Evolutionary conservation across 2,329 filamentous ascomycete genomes (phyloP).

Genomic region (Claviceps sp.): DNA sequence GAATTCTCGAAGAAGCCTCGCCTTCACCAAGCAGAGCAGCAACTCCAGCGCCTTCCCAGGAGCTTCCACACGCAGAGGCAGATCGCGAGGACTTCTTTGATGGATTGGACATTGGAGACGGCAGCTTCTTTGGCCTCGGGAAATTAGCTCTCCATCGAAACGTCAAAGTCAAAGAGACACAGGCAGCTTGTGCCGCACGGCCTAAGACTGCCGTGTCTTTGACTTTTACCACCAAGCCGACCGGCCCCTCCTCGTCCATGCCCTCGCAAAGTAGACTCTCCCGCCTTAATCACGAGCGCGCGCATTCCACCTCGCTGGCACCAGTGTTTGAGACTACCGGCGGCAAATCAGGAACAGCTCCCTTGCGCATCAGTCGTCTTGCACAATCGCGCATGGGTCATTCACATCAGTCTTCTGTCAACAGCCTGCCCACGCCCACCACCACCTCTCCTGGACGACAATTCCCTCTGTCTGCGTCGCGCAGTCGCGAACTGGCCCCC

Average conservation of each 20-base stretch:
- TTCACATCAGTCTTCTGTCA: constrained; percentile 53
- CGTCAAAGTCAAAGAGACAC: constrained; percentile 67
- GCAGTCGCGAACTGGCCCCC: constrained; percentile 43
- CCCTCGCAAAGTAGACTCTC: constrained; percentile 58
- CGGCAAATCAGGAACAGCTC: constrained; percentile 52
- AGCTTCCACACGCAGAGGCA: constrained; percentile 22
- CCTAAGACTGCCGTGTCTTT: constrained; percentile 68
- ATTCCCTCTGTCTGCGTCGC: constrained; percentile 44
- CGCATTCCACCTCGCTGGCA: constrained; percentile 62
- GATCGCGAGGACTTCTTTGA: constrained; percentile 69
- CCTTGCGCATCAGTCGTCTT: constrained; percentile 39
- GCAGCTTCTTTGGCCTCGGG: constrained; percentile 64
- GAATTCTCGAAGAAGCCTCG: constrained; percentile 25
- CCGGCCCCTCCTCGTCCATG: constrained; percentile 9
- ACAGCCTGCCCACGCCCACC: constrained; percentile 48
- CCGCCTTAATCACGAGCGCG: constrained; percentile 59
- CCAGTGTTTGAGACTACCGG: constrained; percentile 85
- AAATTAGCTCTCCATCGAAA: constrained; percentile 85
- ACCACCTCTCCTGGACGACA: constrained; percentile 41
- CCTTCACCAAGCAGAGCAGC: background rate
- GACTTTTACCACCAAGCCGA: constrained; percentile 77
- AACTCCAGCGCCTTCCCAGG: constrained; percentile 11
- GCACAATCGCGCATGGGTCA: constrained; percentile 58
- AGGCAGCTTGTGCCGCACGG: constrained; percentile 55
- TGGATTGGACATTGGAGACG: constrained; percentile 76